A percentile compares a stretch with the other conserved stretches of the same genome.
These are phyloP conservation scores for Boechera divaricarpa DNA, from an alignment of 345 rosid genomes.

Conservation along the genomic window DNA sequence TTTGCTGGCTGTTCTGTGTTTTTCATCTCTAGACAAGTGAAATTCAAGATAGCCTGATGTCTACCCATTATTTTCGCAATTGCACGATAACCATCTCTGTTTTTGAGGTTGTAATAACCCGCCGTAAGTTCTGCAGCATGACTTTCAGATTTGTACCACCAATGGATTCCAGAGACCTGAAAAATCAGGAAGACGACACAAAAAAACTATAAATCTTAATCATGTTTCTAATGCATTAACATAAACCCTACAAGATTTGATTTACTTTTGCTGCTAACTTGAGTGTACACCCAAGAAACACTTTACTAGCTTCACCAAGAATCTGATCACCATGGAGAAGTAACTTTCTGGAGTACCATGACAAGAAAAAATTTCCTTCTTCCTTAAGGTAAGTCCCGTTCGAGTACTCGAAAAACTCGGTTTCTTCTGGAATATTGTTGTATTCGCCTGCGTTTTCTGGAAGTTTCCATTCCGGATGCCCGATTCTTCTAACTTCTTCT, in stretches of 20 bases:
- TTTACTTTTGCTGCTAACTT: slow-evolving; percentile 83
- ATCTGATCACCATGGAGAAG: slow-evolving; percentile 80
- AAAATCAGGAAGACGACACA: neutral
- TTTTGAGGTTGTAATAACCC: slow-evolving; percentile 70
- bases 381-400: slow-evolving; percentile 68
- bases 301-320: slow-evolving; percentile 80
- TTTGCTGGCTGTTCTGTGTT: slow-evolving; percentile 61
- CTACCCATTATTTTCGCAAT: slow-evolving; percentile 74
- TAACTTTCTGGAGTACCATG: slow-evolving; percentile 81
- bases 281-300: slow-evolving; percentile 72
- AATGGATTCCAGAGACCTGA: slow-evolving; percentile 87
- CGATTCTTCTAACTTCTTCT: slow-evolving; percentile 58
- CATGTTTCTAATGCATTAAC: neutral
- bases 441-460: slow-evolving; percentile 77
- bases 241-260: neutral
- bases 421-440: slow-evolving; percentile 64
- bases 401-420: slow-evolving; percentile 62
- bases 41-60: slow-evolving; percentile 70
- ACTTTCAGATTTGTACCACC: slow-evolving; percentile 78
- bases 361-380: slow-evolving; percentile 74
- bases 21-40: slow-evolving; percentile 88
- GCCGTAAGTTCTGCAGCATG: slow-evolving; percentile 93
- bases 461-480: slow-evolving; percentile 87
- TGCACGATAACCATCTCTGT: slow-evolving; percentile 80
- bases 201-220: slow-evolving; percentile 9